phyloP scores from a whole-genome alignment of 2,329 filamentous ascomycete genomes.

The Fusarium algeriense region DNA sequence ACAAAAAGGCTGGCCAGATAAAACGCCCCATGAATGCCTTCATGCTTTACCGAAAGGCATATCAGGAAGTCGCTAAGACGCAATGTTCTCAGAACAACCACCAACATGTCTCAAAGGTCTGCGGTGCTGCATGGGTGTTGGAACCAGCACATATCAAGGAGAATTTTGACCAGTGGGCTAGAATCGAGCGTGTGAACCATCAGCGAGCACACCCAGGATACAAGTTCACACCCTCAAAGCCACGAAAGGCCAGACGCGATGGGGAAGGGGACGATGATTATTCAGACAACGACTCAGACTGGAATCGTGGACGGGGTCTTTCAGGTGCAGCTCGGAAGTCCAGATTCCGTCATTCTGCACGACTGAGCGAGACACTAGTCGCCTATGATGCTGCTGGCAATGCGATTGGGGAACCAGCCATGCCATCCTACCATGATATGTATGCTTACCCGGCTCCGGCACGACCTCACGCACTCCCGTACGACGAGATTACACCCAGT shows the following conservation, averaged over 20 bases:
- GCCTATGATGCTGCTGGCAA: conserved; percentile 22
- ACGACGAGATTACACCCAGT: conserved; percentile 27
- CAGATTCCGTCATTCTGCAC: conserved; percentile 27
- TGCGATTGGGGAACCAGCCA: conserved; percentile 7
- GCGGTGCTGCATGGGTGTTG: conserved; percentile 85
- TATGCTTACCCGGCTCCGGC: conserved; percentile 30
- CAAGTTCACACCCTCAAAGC: conserved; percentile 91
- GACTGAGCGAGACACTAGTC: conserved; percentile 36
- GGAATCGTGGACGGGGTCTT: conserved; percentile 25
- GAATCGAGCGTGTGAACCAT: conserved; percentile 86
- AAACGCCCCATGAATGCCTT: conserved; percentile 97
- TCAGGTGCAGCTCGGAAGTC: conserved; percentile 17
- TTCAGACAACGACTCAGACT: conserved; percentile 43
- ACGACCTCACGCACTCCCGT: conserved; percentile 21
- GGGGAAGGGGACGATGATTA: conserved; percentile 27
- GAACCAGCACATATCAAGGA: conserved; percentile 80
- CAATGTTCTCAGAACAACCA: conserved; percentile 91
- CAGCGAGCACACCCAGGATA: conserved; percentile 87
- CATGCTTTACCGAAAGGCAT: conserved; percentile 96
- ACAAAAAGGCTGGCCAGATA: conserved; percentile 80
- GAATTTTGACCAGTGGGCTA: conserved; percentile 82
- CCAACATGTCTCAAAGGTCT: conserved; percentile 89
- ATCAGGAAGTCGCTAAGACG: conserved; percentile 85
- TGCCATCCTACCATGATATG: conserved; percentile 27
- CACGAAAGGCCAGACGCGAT: conserved; percentile 58